Percentiles rank a stretch among this genome's conserved stretches.
These are phyloP conservation scores for Misopates orontium DNA, from an alignment of 257 asterid genomes.

Conservation along the genomic window DNA sequence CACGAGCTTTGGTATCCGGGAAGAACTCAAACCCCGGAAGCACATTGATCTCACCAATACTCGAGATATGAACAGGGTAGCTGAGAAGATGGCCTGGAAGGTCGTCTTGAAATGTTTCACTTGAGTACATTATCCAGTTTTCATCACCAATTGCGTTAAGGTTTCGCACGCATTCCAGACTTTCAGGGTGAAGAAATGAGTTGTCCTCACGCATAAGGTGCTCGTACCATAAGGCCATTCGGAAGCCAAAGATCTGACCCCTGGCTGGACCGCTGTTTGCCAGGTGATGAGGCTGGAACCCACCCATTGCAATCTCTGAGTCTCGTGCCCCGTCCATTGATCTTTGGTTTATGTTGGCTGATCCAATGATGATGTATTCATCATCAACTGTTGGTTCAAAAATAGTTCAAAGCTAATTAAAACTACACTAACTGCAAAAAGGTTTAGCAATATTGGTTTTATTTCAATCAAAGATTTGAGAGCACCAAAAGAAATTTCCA, in stretches of 20 bases:
- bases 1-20: conserved; percentile 83
- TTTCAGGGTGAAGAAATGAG: conserved; percentile 48
- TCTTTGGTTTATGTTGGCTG: conserved; percentile 91
- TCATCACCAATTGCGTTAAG: conserved; percentile 59
- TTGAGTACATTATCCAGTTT: conserved; percentile 57
- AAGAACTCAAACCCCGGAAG: conserved; percentile 61
- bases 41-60: conserved; percentile 46
- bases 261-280: conserved; percentile 35
- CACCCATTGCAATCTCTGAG: conserved; percentile 92
- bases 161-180: conserved; percentile 48
- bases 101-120: conserved; percentile 40
- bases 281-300: conserved; percentile 72
- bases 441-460: too few species aligned
- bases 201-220: conserved; percentile 46
- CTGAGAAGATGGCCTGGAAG: conserved; percentile 76
- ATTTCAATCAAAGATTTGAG: too few species aligned
- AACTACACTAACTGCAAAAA: too few species aligned
- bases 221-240: conserved; percentile 83
- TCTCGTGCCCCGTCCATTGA: conserved; percentile 95
- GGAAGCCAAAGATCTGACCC: conserved; percentile 56
- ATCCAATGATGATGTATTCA: conserved; percentile 86
- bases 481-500: too few species aligned
- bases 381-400: conserved; percentile 48
- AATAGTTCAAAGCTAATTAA: too few species aligned
- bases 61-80: conserved; percentile 60